phyloP scores from a whole-genome alignment of 2,329 filamentous ascomycete species.

The Capronia americana region DNA sequence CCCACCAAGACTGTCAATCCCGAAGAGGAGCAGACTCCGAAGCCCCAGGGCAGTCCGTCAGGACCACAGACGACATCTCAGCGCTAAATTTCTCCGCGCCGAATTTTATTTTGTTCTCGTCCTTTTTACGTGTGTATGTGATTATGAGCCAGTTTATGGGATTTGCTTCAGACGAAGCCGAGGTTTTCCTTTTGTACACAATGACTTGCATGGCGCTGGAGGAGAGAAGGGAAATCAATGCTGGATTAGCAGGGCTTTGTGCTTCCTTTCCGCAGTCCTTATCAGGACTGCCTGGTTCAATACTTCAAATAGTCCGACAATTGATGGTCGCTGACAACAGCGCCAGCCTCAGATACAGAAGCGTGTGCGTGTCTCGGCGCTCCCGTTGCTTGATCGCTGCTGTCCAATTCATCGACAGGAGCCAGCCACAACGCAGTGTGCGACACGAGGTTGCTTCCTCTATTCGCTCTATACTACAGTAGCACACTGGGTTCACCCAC shows the following conservation, averaged over 20 bases:
- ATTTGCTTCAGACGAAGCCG: conserved; percentile 28
- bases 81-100: conserved; percentile 17
- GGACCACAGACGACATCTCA: conserved; percentile 17
- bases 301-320: conserved; percentile 15
- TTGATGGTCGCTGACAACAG: conserved; percentile 7
- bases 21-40: conserved; percentile 36
- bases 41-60: conserved; percentile 28
- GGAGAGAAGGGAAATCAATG: conserved; percentile 23
- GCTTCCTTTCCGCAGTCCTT: conserved; percentile 15
- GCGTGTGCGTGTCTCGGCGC: neutral
- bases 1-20: conserved; percentile 34
- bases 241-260: conserved; percentile 5
- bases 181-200: conserved; percentile 33
- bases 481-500: too few relatives aligned
- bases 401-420: neutral
- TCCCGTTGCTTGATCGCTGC: neutral
- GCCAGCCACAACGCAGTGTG: too few relatives aligned
- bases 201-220: conserved; percentile 38
- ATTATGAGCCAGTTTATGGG: conserved; percentile 28
- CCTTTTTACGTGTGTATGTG: conserved; percentile 30
- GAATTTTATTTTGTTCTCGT: conserved; percentile 25
- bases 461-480: too few relatives aligned
- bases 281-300: conserved; percentile 1
- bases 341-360: neutral
- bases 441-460: too few relatives aligned